Evolutionary conservation across 2,329 filamentous ascomycete species (phyloP).

Genomic region (Ambrosiella cleistominuta): DNA sequence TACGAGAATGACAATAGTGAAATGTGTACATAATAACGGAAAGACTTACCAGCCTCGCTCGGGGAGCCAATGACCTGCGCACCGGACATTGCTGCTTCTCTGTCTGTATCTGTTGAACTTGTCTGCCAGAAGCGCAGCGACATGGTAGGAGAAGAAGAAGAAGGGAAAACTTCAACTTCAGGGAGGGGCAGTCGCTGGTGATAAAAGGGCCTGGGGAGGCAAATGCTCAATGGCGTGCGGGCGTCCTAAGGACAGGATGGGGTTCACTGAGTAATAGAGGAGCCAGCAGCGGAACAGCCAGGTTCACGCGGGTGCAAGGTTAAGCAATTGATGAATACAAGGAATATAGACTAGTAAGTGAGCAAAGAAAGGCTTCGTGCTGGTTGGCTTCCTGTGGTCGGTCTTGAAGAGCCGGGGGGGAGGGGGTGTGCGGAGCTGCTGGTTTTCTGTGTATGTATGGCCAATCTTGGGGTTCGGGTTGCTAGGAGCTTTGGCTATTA

Average conservation of each 20-base stretch:
- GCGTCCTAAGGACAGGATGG: background rate
- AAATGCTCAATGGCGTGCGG: background rate
- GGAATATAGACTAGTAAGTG: background rate
- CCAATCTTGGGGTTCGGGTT: background rate
- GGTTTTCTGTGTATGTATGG: background rate
- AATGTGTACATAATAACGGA: background rate
- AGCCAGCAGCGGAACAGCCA: background rate
- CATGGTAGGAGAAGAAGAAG: constrained; percentile 17
- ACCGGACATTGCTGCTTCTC: constrained; percentile 12
- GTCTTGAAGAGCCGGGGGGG: background rate
- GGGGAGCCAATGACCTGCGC: constrained; percentile 11
- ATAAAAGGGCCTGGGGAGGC: constrained; percentile 9
- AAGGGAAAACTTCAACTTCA: constrained; percentile 10
- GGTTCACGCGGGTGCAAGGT: background rate
- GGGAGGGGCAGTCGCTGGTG: constrained; percentile 3
- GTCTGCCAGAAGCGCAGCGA: constrained; percentile 15
- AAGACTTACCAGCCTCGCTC: constrained; percentile 12
- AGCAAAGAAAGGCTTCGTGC: background rate
- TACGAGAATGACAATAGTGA: background rate
- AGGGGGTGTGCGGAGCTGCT: background rate
- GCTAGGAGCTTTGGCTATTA: background rate
- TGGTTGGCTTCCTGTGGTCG: background rate
- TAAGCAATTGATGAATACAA: background rate
- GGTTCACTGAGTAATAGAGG: constrained; percentile 3
- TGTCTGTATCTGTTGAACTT: constrained; percentile 6